Conservation (phyloP, 345 rosid species). For the Eucalyptus pauciflora region DNA sequence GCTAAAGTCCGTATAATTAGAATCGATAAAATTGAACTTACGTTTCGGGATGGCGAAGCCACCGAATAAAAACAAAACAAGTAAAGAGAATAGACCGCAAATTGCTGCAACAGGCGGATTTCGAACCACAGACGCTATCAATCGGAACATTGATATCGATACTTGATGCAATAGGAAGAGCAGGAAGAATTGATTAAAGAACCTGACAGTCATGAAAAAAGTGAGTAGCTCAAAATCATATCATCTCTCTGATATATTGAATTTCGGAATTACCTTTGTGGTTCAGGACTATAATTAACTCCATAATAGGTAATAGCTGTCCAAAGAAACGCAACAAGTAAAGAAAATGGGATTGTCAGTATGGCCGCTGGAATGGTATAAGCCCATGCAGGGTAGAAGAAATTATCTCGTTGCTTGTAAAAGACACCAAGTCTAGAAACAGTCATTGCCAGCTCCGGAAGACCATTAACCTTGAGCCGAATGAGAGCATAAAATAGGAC, state of each 20-base stretch:
- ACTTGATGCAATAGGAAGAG: conserved; percentile 35
- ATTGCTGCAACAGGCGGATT: conserved; percentile 15
- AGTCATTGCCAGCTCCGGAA: conserved; percentile 26
- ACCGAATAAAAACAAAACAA: conserved; percentile 18
- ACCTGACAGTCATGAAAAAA: conserved; percentile 8
- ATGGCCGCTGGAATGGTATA: conserved; percentile 24
- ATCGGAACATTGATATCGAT: conserved; percentile 29
- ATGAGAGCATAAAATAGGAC: conserved; percentile 27
- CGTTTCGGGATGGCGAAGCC: conserved; percentile 34
- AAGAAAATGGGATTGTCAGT: conserved; percentile 35
- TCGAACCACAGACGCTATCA: conserved; percentile 23
- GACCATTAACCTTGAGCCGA: conserved; percentile 17
- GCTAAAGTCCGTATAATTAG: not conserved
- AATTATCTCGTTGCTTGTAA: conserved; percentile 30
- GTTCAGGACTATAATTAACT: conserved; percentile 41
- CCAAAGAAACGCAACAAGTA: conserved; percentile 34
- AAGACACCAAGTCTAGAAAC: conserved; percentile 28
- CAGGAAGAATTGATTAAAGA: conserved; percentile 22
- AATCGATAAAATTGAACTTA: conserved; percentile 3
- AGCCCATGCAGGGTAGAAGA: conserved; percentile 48
- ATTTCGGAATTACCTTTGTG: conserved; percentile 13
- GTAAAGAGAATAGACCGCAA: not conserved
- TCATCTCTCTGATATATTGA: not conserved
- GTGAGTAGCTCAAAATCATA: not conserved
- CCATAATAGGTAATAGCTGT: conserved; percentile 42